phyloP scores from a whole-genome alignment of 2,329 filamentous ascomycete genomes.

The Coniochaeta sp. region DNA sequence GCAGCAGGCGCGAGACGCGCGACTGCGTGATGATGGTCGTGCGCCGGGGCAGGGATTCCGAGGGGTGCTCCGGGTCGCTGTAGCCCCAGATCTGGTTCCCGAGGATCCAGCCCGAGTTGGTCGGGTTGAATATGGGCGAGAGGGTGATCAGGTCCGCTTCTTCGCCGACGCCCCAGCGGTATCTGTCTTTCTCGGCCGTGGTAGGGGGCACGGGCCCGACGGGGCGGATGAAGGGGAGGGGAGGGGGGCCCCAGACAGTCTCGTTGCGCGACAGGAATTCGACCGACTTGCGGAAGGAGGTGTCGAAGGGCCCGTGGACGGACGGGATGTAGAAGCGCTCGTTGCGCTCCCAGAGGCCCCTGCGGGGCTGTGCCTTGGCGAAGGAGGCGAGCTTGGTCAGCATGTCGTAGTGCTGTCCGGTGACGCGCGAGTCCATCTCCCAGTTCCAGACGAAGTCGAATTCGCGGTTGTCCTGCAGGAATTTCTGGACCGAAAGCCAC shows the following conservation, averaged over 20 bases:
- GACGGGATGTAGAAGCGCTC: conserved; percentile 67
- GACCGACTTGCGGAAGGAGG: conserved; percentile 59
- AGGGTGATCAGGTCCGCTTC: conserved; percentile 42
- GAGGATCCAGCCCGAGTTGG: conserved; percentile 67
- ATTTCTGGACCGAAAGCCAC: conserved; percentile 69
- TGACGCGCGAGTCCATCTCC: conserved; percentile 77
- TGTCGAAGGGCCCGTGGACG: conserved; percentile 58
- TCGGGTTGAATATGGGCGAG: conserved; percentile 72
- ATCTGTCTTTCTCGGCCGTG: conserved; percentile 14
- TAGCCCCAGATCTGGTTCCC: conserved; percentile 63
- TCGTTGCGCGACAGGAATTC: conserved; percentile 41
- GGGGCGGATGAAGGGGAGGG: conserved; percentile 52
- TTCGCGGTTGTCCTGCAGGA: conserved; percentile 67
- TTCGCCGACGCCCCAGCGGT: conserved; percentile 21
- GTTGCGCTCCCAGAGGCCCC: conserved; percentile 66
- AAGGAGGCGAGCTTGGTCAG: conserved; percentile 59
- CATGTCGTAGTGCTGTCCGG: conserved; percentile 76
- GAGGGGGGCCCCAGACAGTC: conserved; percentile 60
- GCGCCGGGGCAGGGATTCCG: conserved; percentile 57
- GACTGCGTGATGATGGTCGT: conserved; percentile 74
- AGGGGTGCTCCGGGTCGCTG: conserved; percentile 37
- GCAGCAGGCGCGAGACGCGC: conserved; percentile 61
- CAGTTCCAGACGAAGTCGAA: conserved; percentile 83
- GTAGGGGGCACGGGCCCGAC: conserved; percentile 38
- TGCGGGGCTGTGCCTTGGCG: conserved; percentile 60